Evolutionary conservation across 2,329 filamentous ascomycete genomes (phyloP).

Genomic region (Alternaria atra): DNA sequence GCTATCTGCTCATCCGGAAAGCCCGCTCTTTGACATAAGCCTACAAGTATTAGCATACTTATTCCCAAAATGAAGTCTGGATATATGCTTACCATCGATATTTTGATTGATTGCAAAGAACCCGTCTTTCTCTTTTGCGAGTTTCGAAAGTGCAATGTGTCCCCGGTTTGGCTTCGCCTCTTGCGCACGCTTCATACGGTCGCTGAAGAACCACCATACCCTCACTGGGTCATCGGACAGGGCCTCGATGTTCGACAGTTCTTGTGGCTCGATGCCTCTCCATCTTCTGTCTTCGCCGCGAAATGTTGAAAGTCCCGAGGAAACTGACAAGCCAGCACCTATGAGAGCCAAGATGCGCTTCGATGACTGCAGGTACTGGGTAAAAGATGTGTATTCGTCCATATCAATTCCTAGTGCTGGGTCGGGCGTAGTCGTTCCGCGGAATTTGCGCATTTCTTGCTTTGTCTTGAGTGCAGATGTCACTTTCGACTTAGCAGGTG

Average conservation of each 20-base stretch:
- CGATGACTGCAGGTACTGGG: constrained; percentile 12
- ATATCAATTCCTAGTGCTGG: background rate
- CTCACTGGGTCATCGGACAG: constrained; percentile 4
- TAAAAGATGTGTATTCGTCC: constrained; percentile 2
- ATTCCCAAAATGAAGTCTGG: background rate
- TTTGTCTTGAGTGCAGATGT: too few relatives aligned
- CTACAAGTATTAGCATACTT: background rate
- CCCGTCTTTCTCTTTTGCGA: constrained; percentile 14
- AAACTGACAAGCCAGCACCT: constrained; percentile 35
- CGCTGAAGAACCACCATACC: constrained; percentile 29
- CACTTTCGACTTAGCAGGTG: too few relatives aligned
- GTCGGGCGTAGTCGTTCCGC: too few relatives aligned
- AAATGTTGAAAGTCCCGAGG: constrained; percentile 37
- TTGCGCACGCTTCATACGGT: constrained; percentile 22
- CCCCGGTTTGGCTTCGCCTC: constrained; percentile 28
- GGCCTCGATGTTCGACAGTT: background rate
- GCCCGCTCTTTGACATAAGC: background rate
- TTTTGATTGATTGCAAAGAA: constrained; percentile 33
- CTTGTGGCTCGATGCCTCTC: constrained; percentile 6
- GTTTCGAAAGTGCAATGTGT: constrained; percentile 25
- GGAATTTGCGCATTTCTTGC: too few relatives aligned
- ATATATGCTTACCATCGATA: constrained; percentile 28
- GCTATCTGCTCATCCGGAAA: background rate
- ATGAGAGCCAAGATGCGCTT: constrained; percentile 31
- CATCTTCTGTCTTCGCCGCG: constrained; percentile 29